These are phyloP conservation scores for Sonneratia caseolaris DNA, from an alignment of 345 rosid genomes.

Conservation along the genomic window DNA sequence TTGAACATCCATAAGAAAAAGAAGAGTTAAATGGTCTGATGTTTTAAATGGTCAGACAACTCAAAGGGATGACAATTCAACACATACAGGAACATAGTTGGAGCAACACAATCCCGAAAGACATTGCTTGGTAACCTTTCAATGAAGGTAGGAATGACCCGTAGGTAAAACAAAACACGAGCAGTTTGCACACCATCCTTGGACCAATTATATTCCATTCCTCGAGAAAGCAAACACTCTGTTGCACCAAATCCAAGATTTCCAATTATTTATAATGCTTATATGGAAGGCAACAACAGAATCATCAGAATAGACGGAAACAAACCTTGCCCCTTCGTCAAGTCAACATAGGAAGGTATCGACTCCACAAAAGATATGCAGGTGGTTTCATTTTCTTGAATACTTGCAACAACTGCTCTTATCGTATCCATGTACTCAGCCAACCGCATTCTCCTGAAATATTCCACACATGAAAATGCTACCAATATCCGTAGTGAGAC, in stretches of 20 bases:
- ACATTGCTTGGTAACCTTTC: slow-evolving; percentile 49
- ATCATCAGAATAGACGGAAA: not conserved
- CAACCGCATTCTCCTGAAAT: slow-evolving; percentile 72
- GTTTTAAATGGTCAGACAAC: not conserved
- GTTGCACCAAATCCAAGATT: slow-evolving; percentile 5
- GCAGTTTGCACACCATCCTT: slow-evolving; percentile 92
- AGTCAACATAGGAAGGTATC: slow-evolving; percentile 54
- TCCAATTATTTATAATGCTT: no score
- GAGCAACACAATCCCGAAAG: slow-evolving; percentile 60
- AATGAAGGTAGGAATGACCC: slow-evolving; percentile 79
- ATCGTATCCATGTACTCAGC: slow-evolving; percentile 87
- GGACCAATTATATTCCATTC: slow-evolving; percentile 57
- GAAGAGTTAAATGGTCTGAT: not conserved
- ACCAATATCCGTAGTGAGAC: slow-evolving; percentile 60
- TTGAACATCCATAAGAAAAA: slow-evolving; percentile 39
- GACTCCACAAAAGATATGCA: slow-evolving; percentile 68
- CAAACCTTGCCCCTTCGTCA: slow-evolving; percentile 64
- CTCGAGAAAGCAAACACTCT: slow-evolving; percentile 30
- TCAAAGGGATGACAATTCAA: slow-evolving; percentile 1
- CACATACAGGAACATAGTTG: slow-evolving; percentile 85
- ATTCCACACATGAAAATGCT: slow-evolving; percentile 76
- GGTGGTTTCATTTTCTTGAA: slow-evolving; percentile 69
- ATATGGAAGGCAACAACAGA: not conserved
- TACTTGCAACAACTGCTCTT: slow-evolving; percentile 52
- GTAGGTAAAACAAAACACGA: slow-evolving; percentile 73